Evolutionary conservation across 2,329 filamentous ascomycete genomes (phyloP), one percentile per base, ranked within the genome.

Genomic region (Blumeriella jaapii): DNA sequence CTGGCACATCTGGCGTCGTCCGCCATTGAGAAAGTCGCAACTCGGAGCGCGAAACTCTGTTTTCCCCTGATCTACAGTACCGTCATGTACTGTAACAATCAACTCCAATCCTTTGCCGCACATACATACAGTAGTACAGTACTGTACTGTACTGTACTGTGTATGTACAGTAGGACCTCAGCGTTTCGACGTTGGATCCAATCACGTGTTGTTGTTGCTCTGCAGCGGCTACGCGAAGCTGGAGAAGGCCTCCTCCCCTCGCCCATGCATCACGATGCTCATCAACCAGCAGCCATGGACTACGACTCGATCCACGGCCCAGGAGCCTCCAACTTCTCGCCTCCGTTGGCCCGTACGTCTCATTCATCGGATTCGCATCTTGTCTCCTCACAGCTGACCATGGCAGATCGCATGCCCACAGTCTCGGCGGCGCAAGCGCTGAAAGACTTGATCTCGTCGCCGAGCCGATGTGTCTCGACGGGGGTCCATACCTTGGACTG

Each of bases 381-480:
- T 15, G 23, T 6, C 23, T 13, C 20, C 3, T n/a, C 14, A 14
- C 17, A 8, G 7, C 41, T 47, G 24, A 47, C 31, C 16, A 24
- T 24, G 14, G 5, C 18, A 86, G 81, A 87, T 61, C 74, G 82
- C 33, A 63, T 89, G 34, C 78, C 83, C 22, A 84, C 83, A 1
- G 67, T 87, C 31, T 83, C 80, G 12, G 83, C 82, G 18, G 80
- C 80, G 1, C 70, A 84, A 52, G 81, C 76, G 6, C 62, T 87
- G 28, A 66, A 78, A 39, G 66, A 72, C 15, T 60, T 82, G 28
- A 63, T 69, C 30, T 59, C 64, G 29, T 62, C 68, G 36, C 58
- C 63, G 12, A 60, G 61, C 10, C 65, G 63, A 40, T 63, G 63
- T 36, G 58, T 82, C 14, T 61, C 71, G 1, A 80, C 75, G 1